Conservation (phyloP, 306 rosid species). For the Mimosa pudica region DNA sequence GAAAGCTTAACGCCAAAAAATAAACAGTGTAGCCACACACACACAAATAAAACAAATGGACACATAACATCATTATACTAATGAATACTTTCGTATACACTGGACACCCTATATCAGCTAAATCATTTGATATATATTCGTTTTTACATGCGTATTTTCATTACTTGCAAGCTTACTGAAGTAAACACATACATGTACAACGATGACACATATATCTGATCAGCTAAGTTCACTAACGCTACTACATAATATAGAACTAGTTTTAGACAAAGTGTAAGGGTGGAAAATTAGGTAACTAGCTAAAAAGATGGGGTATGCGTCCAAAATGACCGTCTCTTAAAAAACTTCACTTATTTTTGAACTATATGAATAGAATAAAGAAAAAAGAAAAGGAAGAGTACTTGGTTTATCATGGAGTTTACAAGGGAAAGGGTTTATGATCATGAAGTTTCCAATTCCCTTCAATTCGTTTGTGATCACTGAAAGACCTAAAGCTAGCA, state of each 20-base stretch:
- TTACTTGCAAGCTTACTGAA: not conserved
- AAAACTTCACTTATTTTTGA: not conserved
- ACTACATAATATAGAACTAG: too few relatives aligned
- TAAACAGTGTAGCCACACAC: not conserved
- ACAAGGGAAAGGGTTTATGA: not conserved
- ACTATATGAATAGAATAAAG: not conserved
- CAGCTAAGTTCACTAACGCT: too few relatives aligned
- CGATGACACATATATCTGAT: not conserved
- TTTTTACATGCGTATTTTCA: not conserved
- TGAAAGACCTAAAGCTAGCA: not conserved
- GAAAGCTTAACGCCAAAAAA: not conserved
- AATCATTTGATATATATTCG: not conserved
- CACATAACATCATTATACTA: not conserved
- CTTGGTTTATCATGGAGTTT: not conserved
- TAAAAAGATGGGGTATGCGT: not conserved
- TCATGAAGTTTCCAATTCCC: not conserved
- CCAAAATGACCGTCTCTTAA: not conserved
- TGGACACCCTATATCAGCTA: not conserved
- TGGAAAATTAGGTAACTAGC: not conserved
- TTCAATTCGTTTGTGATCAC: not conserved
- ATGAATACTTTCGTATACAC: not conserved
- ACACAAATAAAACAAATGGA: not conserved
- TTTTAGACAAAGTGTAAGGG: too few relatives aligned
- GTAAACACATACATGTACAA: not conserved
- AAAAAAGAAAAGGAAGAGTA: not conserved